Evolutionary conservation across 352 stramenopile genomes (phyloP), one percentile per base, ranked within the genome.

Genomic region (Globisporangium spinosum): DNA sequence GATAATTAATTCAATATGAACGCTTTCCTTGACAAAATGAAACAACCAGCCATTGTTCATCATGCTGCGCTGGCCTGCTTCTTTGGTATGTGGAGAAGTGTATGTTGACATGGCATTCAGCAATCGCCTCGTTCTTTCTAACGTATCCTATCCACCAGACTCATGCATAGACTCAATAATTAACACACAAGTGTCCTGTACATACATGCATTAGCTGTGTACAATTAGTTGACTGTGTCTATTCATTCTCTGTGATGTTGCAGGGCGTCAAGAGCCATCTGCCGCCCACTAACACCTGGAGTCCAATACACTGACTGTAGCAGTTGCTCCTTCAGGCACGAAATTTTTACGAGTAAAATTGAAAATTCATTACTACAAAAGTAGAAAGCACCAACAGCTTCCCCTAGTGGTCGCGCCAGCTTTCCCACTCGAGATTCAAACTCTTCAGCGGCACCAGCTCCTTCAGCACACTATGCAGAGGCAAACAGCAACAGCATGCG

Each of bases 381-480:
- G 29, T 32, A 15, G 3, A 34, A 34, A 34, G 51, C 23, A 22
- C 20, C 38, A 45, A 45, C 38, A 45, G 10, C 38, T 45, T 15
- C 22, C 10, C 20, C 54, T 58, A 94, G 61, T 94, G 86, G 58
- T 94, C 86, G 70, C 86, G 84, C 86, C 86, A 94, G 61, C 81
- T 81, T 72, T 94, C 86, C 79, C 84, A 92, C 71, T 91, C 82
- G 53, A 91, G 71, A 64, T 91, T 94, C 35, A 93, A 71, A 62
- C 83, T 93, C 69, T 89, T 79, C 32, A 94, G 65, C 32, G 86
- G 86, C 60, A 94, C 84, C 13, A 94, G 73, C 61, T 94, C 86
- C 27, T 83, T 83, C 12, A 90, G 74, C 51, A 94, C 82, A 5
- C 86, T 94, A 58, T 23, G 15, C 7, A 20, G 56, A 59, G 38